A percentile compares a stretch with the other conserved stretches of the same genome.
phyloP scores from a whole-genome alignment of 306 rosid species.

The Acmispon strigosus region DNA sequence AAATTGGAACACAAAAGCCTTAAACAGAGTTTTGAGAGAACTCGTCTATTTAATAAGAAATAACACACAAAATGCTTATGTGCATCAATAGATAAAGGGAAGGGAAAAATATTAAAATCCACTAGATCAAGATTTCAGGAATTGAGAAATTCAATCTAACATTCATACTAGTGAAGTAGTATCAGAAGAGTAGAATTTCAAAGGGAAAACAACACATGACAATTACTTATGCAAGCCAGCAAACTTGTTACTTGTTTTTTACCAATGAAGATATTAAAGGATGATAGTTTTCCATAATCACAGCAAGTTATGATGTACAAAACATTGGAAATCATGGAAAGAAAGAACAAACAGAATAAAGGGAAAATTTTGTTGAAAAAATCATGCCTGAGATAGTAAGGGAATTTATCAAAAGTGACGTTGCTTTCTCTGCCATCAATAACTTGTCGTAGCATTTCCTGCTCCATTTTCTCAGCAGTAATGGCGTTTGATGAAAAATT shows the following conservation, averaged over 20 bases:
- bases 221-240: no score
- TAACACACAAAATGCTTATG: neutral
- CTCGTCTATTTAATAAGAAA: neutral
- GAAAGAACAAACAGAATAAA: neutral
- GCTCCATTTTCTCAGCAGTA: constrained; percentile 64
- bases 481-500: constrained; percentile 28
- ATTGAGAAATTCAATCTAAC: neutral
- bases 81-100: neutral
- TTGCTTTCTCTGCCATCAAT: constrained; percentile 80
- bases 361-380: neutral
- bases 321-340: neutral
- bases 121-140: neutral
- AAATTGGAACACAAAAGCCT: no score
- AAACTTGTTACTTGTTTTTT: neutral
- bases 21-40: neutral
- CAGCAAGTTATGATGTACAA: neutral
- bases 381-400: constrained; percentile 78
- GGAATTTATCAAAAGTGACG: constrained; percentile 81
- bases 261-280: neutral
- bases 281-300: no score
- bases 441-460: constrained; percentile 68
- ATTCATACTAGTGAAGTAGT: neutral
- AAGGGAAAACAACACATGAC: neutral
- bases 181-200: neutral
- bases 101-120: neutral